Evolutionary conservation across 148 eudicot species (phyloP), one percentile per base, ranked within the genome.

Genomic region (Simmondsia chinensis): DNA sequence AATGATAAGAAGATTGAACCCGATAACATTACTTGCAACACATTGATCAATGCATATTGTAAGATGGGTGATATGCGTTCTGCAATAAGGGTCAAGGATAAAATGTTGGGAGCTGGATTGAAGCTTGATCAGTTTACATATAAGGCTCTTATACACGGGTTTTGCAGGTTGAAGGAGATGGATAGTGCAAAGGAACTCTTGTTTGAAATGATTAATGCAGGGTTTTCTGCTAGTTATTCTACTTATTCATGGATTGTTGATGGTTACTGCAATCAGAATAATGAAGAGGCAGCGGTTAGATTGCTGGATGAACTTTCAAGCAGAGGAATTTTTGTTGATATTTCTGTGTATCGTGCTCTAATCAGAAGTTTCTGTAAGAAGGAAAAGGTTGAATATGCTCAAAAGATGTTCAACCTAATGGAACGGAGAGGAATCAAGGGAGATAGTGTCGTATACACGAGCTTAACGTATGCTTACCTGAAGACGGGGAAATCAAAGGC

Each of bases 31-130:
- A 81, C 97, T 0, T 89, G 97, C 60, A 89, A 89, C 48, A 89
- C 97, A 17, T 59, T 89, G 57, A 81, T 89, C 9, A 89, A 89
- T 52, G 97, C 87, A 23, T 84, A 89, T 49, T 69, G 93, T 69
- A 89, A 89, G 64, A 76, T 89, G 9, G 80, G 95, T 29, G 97
- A 89, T 64, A 61, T 76, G 78, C 45, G 42, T 20, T 84, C 95
- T 42, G 82, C 88, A 14, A 8, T 76, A 35, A 76, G 63, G 62
- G 79, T 89, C 20, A 76, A 67, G 56, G 56, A 18, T 40, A 84
- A 64, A 56, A 89, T 89, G 97, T 55, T 79, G 62, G 77, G 61
- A 14, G 69, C 71, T n/a, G 93, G 88, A 31, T 48, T 84, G 61
- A 76, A 69, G 50, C 73, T 66, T 4, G 85, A 89, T 45, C 46